Conservation (phyloP, 805 yeast genomes). For the Pichia rugopelliculosa region DNA sequence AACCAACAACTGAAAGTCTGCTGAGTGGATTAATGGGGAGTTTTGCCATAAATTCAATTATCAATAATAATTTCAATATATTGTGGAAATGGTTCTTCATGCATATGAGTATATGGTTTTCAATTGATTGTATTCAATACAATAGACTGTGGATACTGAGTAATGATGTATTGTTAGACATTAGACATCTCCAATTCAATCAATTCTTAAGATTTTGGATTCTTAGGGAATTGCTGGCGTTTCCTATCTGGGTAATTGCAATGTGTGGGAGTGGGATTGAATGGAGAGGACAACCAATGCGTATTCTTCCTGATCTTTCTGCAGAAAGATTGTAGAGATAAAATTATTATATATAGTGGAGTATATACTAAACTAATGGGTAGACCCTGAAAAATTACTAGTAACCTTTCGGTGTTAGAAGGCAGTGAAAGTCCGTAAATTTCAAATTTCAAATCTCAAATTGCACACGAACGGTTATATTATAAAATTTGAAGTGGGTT, state of each 20-base stretch:
- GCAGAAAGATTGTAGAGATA: conserved; percentile 45
- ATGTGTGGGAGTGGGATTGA: conserved; percentile 70
- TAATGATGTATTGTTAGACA: neutral
- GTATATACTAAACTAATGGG: too few species aligned
- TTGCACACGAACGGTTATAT: too few species aligned
- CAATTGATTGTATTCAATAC: conserved; percentile 56
- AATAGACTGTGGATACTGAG: conserved; percentile 31
- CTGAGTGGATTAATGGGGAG: conserved; percentile 63
- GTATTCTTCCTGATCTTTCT: conserved; percentile 62
- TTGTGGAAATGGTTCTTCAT: conserved; percentile 32
- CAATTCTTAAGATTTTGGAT: conserved; percentile 46
- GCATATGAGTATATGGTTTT: conserved; percentile 58
- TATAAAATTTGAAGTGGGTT: too few species aligned
- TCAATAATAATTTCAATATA: conserved; percentile 21
- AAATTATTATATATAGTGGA: too few species aligned
- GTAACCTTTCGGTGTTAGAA: neutral
- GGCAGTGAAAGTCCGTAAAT: too few species aligned
- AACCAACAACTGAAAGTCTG: conserved; percentile 78
- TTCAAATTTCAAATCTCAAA: too few species aligned
- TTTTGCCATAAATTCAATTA: conserved; percentile 44
- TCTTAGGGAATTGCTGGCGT: conserved; percentile 62
- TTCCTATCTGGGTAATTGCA: conserved; percentile 79
- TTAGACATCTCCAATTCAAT: neutral
- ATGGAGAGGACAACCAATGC: conserved; percentile 74
- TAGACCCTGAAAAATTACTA: too few species aligned